Evolutionary conservation across 1,139 yeast species (phyloP).

Genomic region (Suhomyces guaymorum): DNA sequence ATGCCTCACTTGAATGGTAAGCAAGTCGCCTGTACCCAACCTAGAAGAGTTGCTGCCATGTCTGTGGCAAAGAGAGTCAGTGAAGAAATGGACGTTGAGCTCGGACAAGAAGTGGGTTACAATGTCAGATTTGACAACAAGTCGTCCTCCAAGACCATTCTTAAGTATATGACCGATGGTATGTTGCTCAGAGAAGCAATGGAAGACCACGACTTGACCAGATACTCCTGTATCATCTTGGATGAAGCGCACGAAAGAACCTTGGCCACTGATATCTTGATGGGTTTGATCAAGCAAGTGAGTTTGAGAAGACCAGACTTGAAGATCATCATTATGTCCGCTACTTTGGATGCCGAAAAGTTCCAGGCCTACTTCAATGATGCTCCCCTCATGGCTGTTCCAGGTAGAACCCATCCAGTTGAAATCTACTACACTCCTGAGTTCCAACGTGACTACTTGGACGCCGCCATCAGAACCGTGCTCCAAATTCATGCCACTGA

Average conservation of each 20-base stretch:
- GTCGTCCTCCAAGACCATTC: constrained; percentile 73
- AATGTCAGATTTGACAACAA: constrained; percentile 91
- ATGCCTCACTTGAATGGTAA: constrained; percentile 78
- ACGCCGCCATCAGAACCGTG: constrained; percentile 92
- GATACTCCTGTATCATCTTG: constrained; percentile 86
- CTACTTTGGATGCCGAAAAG: constrained; percentile 95
- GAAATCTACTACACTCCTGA: constrained; percentile 97
- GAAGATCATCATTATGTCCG: constrained; percentile 94
- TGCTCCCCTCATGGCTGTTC: constrained; percentile 94
- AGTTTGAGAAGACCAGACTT: constrained; percentile 79
- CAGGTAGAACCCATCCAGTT: constrained; percentile 97
- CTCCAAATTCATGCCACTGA: constrained; percentile 96
- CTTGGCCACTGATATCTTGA: constrained; percentile 90
- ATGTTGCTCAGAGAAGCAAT: constrained; percentile 96
- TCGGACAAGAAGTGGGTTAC: constrained; percentile 94
- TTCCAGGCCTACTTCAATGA: constrained; percentile 85
- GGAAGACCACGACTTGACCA: constrained; percentile 83
- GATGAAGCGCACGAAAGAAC: constrained; percentile 99
- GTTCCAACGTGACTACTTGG: constrained; percentile 90
- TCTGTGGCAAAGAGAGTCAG: constrained; percentile 96
- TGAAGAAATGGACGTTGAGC: constrained; percentile 87
- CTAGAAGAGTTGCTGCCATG: constrained; percentile 97
- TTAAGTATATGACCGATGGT: constrained; percentile 99
- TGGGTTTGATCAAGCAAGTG: constrained; percentile 91
- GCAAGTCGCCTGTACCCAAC: constrained; percentile 95